phyloP scores from a whole-genome alignment of 495 filamentous ascomycete species.

The Mycothermus thermophilus region DNA sequence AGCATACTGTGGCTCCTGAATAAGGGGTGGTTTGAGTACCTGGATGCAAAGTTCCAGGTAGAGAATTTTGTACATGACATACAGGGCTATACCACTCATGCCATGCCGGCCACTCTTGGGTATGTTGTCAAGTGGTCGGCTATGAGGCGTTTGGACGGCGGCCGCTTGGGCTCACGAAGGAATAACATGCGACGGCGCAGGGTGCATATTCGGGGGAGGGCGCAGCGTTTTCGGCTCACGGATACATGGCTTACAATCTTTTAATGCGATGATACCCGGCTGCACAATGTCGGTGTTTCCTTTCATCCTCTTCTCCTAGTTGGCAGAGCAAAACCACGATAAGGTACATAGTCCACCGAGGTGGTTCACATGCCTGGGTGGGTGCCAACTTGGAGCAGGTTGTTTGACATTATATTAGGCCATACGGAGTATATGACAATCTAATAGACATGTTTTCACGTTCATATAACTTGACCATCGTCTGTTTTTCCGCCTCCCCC shows the following conservation, averaged over 20 bases:
- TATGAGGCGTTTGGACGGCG: conserved; percentile 5
- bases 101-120: conserved; percentile 15
- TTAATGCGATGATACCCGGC: conserved; percentile 12
- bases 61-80: conserved; percentile 22
- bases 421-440: too few species aligned
- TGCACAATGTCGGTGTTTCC: conserved; percentile 3
- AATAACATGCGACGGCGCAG: conserved; percentile 14
- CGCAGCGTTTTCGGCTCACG: conserved; percentile 10
- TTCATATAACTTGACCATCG: too few species aligned
- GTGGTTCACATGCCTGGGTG: too few species aligned
- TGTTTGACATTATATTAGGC: too few species aligned
- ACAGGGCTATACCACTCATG: conserved; percentile 9
- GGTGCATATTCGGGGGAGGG: conserved; percentile 11
- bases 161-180: conserved; percentile 8
- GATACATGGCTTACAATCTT: conserved; percentile 15
- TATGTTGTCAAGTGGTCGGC: conserved; percentile 10
- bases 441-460: too few species aligned
- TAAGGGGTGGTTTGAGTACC: conserved; percentile 10
- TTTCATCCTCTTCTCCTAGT: conserved; percentile 2
- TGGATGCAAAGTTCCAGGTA: conserved; percentile 4
- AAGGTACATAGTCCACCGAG: too few species aligned
- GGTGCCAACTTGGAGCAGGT: too few species aligned
- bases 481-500: too few species aligned
- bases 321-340: too few species aligned
- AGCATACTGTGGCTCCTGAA: conserved; percentile 39